Conservation (phyloP, 148 eudicot genomes). For the Selenicereus undatus region DNA sequence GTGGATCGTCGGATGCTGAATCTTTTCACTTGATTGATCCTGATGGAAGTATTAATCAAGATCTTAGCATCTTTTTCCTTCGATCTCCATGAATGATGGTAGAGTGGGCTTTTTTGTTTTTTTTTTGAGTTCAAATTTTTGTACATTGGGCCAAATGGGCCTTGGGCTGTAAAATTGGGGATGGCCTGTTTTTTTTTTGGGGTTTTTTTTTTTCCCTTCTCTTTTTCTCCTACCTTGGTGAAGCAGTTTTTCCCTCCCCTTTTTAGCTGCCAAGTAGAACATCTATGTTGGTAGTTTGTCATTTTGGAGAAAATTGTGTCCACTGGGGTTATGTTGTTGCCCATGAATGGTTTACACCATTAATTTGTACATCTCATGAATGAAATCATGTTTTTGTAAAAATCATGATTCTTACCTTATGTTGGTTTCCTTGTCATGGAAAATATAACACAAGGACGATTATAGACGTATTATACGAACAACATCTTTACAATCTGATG, state of each 20-base stretch:
- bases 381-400: background rate
- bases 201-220: background rate
- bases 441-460: no score
- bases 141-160: constrained; percentile 1
- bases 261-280: constrained; percentile 23
- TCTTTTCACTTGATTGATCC: constrained; percentile 60
- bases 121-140: background rate
- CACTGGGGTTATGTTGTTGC: constrained; percentile 9
- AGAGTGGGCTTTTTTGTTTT: background rate
- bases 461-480: no score
- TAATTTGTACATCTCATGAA: constrained; percentile 2
- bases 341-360: constrained; percentile 7
- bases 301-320: constrained; percentile 10
- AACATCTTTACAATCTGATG: no score
- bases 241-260: constrained; percentile 1
- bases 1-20: constrained; percentile 41
- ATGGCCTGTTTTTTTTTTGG: background rate
- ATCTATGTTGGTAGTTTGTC: constrained; percentile 19
- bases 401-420: background rate
- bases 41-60: constrained; percentile 51
- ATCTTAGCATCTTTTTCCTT: constrained; percentile 64
- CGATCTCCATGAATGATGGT: constrained; percentile 32
- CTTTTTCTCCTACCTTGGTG: constrained; percentile 1
- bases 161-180: background rate
- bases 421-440: no score